phyloP scores from a whole-genome alignment of 179 eudicot species.

The Spinacia oleracea region DNA sequence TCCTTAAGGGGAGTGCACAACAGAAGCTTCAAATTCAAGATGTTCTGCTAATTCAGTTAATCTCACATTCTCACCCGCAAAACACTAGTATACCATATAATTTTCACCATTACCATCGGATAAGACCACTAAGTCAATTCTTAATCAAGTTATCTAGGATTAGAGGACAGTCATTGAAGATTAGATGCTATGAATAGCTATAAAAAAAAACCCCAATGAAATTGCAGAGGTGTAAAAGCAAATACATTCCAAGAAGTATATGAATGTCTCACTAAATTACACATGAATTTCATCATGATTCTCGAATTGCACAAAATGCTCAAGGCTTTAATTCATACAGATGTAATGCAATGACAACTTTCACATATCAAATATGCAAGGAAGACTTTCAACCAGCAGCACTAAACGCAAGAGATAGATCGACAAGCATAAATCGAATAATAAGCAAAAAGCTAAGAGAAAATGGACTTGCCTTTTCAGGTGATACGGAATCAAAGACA shows the following conservation, averaged over 20 bases:
- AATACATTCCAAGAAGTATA: background rate
- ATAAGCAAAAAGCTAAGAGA: background rate
- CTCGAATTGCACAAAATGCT: background rate
- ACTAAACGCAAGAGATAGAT: background rate
- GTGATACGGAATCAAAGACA: slow-evolving; percentile 52
- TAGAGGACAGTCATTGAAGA: background rate
- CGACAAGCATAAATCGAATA: background rate
- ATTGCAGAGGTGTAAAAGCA: background rate
- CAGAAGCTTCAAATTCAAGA: background rate
- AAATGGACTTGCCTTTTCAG: slow-evolving; percentile 40
- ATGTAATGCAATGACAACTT: background rate
- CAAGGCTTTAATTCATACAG: background rate
- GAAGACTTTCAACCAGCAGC: background rate
- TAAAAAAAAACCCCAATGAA: background rate
- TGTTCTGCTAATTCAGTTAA: background rate
- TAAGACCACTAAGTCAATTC: background rate
- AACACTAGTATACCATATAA: background rate
- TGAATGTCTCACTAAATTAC: background rate
- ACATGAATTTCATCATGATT: background rate
- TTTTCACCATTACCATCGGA: background rate
- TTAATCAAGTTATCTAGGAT: background rate
- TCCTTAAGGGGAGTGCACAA: background rate
- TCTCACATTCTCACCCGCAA: background rate
- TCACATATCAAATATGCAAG: background rate
- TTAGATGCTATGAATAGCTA: background rate